Evolutionary conservation across 805 yeast species (phyloP), one percentile per base, ranked within the genome.

Genomic region (Scheffersomyces ergatensis): DNA sequence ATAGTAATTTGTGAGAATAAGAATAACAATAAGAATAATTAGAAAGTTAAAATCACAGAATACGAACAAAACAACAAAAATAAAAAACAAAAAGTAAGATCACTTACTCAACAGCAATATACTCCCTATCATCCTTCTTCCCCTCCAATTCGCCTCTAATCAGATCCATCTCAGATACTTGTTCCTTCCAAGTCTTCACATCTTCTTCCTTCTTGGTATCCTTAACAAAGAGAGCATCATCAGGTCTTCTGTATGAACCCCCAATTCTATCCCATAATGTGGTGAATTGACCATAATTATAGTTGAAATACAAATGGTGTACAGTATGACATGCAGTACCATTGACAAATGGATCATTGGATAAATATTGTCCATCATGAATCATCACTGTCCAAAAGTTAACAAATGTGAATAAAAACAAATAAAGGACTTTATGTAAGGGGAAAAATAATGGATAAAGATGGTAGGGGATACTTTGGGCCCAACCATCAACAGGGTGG

Each of bases 301-400:
- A 93, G 75, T 92, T 92, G 80, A 93, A 93, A 70, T 93, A 93
- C 53, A 93, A 70, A 62, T 93, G 99, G 67, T 93, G 99, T 36
- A 92, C 82, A 1, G 99, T 90, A 70, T 93, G 99, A 66, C 98
- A 92, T 5, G 99, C 99, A 14, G 98, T 90, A 55, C 99, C 99
- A 65, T 93, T 93, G 50, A 93, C 85, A 43, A 89, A 78, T 5
- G 97, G 96, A 62, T 89, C 95, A 63, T 88, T 85, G 33, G 96
- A 85, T 73, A 92, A 64, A 65, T 89, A 93, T 62, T 90, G 93
- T 50, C 99, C 99, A 60, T 93, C 99, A 66, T 93, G 99, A 59
- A 93, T 93, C 93, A 92, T 85, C 33, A 93, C 96, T 12, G 99
- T 88, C 99, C 99, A 93, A 63, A 92, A 83, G 67, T 93, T 92